These are phyloP conservation scores for Hypomontagnella submonticulosa DNA, from an alignment of 495 filamentous ascomycete species.

Conservation along the genomic window DNA sequence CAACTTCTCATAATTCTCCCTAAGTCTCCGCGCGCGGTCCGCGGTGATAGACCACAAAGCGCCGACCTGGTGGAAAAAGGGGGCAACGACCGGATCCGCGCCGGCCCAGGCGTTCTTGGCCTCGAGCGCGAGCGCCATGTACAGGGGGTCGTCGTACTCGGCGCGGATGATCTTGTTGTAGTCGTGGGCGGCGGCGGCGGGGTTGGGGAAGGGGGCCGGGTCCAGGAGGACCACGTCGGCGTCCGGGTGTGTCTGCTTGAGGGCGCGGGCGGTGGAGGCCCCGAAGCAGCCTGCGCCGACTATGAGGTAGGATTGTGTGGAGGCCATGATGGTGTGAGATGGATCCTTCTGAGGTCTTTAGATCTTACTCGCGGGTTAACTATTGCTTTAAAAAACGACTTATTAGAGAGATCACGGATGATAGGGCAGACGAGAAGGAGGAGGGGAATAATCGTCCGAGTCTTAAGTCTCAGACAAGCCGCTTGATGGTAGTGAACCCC, in stretches of 20 bases:
- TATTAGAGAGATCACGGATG: too few relatives aligned
- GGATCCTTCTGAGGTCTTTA: background rate
- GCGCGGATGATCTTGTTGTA: conserved; percentile 67
- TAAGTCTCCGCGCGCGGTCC: background rate
- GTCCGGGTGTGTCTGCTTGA: conserved; percentile 51
- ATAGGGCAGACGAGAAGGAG: too few relatives aligned
- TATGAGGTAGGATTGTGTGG: conserved; percentile 36
- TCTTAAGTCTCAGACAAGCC: too few relatives aligned
- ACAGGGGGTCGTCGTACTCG: conserved; percentile 66
- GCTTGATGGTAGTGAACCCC: too few relatives aligned
- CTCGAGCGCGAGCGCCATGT: conserved; percentile 60
- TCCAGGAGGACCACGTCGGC: conserved; percentile 57
- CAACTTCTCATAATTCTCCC: conserved; percentile 58
- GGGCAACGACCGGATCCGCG: conserved; percentile 59
- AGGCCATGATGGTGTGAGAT: background rate
- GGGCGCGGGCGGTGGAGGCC: conserved; percentile 59
- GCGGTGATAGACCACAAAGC: conserved; percentile 55
- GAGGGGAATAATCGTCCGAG: too few relatives aligned
- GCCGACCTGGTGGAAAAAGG: conserved; percentile 64
- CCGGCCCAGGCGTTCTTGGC: conserved; percentile 51
- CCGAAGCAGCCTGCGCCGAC: conserved; percentile 61
- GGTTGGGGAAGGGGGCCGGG: conserved; percentile 53
- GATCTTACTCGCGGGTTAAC: background rate
- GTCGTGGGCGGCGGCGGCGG: conserved; percentile 61
- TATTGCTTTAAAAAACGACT: too few relatives aligned